A percentile compares a stretch with the other conserved stretches of the same genome.
Evolutionary conservation across 2,329 filamentous ascomycete genomes (phyloP).

Genomic region (Dothidotthia symphoricarpi): DNA sequence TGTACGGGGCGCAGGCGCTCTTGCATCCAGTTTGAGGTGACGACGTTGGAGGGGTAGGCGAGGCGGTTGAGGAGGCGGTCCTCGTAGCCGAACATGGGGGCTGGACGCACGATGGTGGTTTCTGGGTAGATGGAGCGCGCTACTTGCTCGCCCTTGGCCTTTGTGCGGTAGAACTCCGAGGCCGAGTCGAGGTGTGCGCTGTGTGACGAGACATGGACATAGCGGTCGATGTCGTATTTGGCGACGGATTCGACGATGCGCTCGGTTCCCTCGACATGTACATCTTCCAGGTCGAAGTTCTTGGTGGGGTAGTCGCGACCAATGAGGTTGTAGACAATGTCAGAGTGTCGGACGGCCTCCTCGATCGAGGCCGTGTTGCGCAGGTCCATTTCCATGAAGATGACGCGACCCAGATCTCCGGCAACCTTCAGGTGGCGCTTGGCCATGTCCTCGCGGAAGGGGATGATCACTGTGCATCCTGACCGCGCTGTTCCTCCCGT

Average conservation of each 20-base stretch:
- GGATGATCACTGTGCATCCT: constrained; percentile 91
- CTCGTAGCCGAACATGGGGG: constrained; percentile 92
- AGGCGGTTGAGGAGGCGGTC: constrained; percentile 87
- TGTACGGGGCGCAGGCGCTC: constrained; percentile 91
- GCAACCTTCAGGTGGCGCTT: constrained; percentile 95
- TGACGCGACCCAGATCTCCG: constrained; percentile 87
- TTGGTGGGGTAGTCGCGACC: constrained; percentile 96
- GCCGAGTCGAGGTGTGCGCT: constrained; percentile 78
- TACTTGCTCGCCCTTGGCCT: constrained; percentile 80
- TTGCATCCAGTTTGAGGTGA: constrained; percentile 91
- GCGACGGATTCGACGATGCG: constrained; percentile 91
- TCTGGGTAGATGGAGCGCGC: constrained; percentile 90
- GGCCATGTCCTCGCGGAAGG: constrained; percentile 94
- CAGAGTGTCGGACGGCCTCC: constrained; percentile 92
- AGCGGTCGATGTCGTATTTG: constrained; percentile 97
- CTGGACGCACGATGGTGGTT: constrained; percentile 92
- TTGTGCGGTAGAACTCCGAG: constrained; percentile 88
- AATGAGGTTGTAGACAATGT: constrained; percentile 95
- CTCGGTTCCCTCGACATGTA: constrained; percentile 88
- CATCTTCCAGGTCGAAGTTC: constrained; percentile 91
- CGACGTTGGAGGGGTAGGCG: constrained; percentile 73
- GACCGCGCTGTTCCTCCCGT: constrained; percentile 64
- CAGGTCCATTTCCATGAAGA: constrained; percentile 93
- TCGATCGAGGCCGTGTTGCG: constrained; percentile 94
- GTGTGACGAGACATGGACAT: constrained; percentile 94